phyloP scores from a whole-genome alignment of 2,329 filamentous ascomycete genomes.

The Penicillium glabrum region DNA sequence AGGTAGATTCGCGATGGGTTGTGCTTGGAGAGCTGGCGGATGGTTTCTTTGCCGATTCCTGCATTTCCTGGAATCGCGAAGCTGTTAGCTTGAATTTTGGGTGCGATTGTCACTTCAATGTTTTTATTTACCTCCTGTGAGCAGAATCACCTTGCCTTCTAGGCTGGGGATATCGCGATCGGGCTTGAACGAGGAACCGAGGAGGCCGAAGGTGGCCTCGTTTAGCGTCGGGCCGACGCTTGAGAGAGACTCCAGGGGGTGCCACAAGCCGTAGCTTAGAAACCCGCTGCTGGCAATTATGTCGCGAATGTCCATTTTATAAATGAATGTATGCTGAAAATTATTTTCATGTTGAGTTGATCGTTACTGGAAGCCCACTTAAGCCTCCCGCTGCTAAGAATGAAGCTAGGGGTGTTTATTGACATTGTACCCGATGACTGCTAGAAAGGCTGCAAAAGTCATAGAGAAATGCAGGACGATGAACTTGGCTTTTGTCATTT shows the following conservation, averaged over 20 bases:
- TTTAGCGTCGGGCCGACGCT: constrained; percentile 37
- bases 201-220: constrained; percentile 34
- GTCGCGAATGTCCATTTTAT: constrained; percentile 17
- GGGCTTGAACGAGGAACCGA: constrained; percentile 42
- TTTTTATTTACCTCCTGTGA: constrained; percentile 49
- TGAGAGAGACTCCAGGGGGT: constrained; percentile 30
- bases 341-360: neutral
- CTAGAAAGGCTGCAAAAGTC: no score
- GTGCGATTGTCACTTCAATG: neutral
- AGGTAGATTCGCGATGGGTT: constrained; percentile 56
- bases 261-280: constrained; percentile 22
- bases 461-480: no score
- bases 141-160: constrained; percentile 50
- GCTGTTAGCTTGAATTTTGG: neutral
- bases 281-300: constrained; percentile 16
- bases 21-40: constrained; percentile 52
- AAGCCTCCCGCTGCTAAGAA: neutral
- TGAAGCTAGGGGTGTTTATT: neutral
- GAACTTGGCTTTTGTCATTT: no score
- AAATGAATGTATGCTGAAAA: neutral
- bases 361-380: neutral
- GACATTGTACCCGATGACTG: neutral
- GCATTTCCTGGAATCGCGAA: constrained; percentile 39
- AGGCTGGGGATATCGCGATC: constrained; percentile 48
- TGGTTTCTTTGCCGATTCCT: constrained; percentile 49